These are phyloP conservation scores for Plasmodium falciparum DNA, from an alignment of 169 alveolate species.

Conservation along the genomic window DNA sequence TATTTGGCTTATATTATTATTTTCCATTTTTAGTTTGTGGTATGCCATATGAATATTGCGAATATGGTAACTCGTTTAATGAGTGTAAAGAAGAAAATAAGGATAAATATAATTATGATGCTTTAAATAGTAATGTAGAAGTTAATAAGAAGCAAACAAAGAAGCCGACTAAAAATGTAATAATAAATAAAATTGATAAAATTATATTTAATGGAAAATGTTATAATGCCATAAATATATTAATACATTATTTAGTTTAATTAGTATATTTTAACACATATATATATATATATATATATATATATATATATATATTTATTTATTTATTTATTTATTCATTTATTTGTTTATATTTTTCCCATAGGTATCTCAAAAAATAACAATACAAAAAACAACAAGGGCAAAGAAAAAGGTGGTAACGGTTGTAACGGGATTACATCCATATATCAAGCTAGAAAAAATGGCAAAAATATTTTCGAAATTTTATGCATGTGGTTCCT, in stretches of 20 bases:
- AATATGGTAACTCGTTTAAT: conserved; percentile 86
- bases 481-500: conserved; percentile 91
- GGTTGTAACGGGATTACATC: conserved; percentile 88
- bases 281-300: conserved; percentile 1
- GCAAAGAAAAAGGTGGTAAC: conserved; percentile 90
- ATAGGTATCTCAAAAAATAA: conserved; percentile 74
- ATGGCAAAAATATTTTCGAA: conserved; percentile 91
- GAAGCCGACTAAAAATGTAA: conserved; percentile 36
- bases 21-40: conserved; percentile 79
- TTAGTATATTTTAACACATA: background rate
- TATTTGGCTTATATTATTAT: background rate
- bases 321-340: background rate
- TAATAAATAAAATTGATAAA: background rate
- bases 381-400: conserved; percentile 86
- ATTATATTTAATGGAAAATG: too few species aligned
- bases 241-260: background rate
- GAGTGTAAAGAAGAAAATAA: conserved; percentile 82
- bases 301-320: background rate
- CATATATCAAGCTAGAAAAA: conserved; percentile 87
- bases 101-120: conserved; percentile 75
- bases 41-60: conserved; percentile 92
- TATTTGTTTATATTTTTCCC: background rate
- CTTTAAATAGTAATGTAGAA: conserved; percentile 20
- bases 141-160: conserved; percentile 35
- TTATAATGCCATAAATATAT: background rate